These are phyloP conservation scores for Sechiopsis laciniata DNA, from an alignment of 306 rosid species.

Conservation along the genomic window DNA sequence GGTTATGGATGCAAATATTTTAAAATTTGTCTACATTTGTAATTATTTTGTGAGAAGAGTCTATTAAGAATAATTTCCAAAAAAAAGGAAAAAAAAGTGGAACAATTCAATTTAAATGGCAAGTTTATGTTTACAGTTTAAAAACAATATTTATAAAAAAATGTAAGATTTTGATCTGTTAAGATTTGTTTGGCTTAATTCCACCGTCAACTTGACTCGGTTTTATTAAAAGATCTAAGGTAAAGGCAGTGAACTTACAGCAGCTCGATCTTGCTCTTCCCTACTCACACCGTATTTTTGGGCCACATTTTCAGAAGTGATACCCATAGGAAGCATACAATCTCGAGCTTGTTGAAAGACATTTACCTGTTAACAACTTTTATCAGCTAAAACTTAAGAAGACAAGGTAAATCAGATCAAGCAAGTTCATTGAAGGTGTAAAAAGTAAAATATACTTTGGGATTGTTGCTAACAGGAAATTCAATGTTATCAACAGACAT, in stretches of 20 bases:
- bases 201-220: no score
- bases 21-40: no score
- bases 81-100: no score
- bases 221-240: background rate
- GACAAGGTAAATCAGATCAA: background rate
- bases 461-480: constrained; percentile 30
- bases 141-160: background rate
- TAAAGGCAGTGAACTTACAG: constrained; percentile 48
- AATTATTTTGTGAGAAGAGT: no score
- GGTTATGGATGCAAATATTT: no score
- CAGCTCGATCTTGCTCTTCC: constrained; percentile 84
- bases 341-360: constrained; percentile 64
- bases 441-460: constrained; percentile 43
- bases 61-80: no score
- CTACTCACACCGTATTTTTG: constrained; percentile 67
- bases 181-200: no score
- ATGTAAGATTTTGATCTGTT: background rate
- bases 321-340: constrained; percentile 88
- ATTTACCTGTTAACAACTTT: constrained; percentile 36
- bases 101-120: background rate
- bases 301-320: constrained; percentile 91
- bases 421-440: background rate
- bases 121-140: background rate
- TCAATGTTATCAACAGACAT: constrained; percentile 48
- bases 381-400: background rate